Evolutionary conservation across 805 yeast genomes (phyloP).

Genomic region (Kluyveromyces wickerhamii): DNA sequence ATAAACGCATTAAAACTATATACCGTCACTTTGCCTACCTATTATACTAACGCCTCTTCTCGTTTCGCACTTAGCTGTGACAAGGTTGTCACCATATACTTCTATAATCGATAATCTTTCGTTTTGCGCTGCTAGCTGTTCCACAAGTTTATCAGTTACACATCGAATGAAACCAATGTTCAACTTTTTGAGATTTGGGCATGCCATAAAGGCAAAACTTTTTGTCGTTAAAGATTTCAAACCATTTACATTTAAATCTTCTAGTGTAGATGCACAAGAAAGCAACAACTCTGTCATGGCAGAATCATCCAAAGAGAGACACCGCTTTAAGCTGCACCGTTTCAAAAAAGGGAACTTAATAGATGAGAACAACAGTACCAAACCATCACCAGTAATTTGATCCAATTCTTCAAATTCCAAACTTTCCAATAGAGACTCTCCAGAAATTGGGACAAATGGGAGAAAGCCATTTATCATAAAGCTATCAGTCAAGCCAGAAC

Average conservation of each 20-base stretch:
- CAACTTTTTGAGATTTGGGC: slow-evolving; percentile 55
- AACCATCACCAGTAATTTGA: slow-evolving; percentile 61
- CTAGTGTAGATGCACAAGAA: slow-evolving; percentile 58
- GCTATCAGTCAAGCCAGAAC: slow-evolving; percentile 61
- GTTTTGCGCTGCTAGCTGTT: slow-evolving; percentile 49
- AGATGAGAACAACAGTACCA: slow-evolving; percentile 46
- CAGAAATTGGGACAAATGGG: slow-evolving; percentile 42
- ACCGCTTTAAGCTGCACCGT: slow-evolving; percentile 54
- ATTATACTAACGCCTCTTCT: slow-evolving; percentile 52
- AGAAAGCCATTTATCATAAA: slow-evolving; percentile 49
- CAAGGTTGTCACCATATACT: slow-evolving; percentile 71
- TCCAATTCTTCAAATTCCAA: slow-evolving; percentile 55
- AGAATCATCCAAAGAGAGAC: slow-evolving; percentile 54
- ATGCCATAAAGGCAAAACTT: slow-evolving; percentile 41
- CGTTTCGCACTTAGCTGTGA: slow-evolving; percentile 46
- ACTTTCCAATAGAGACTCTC: slow-evolving; percentile 34
- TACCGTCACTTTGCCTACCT: slow-evolving; percentile 66
- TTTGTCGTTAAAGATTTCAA: slow-evolving; percentile 46
- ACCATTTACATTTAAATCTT: slow-evolving; percentile 68
- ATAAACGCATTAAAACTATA: too few relatives aligned
- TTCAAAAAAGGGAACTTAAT: slow-evolving; percentile 48
- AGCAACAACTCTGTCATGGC: slow-evolving; percentile 51
- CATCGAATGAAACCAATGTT: slow-evolving; percentile 77
- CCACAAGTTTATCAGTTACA: slow-evolving; percentile 63
- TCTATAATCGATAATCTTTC: slow-evolving; percentile 58